Evolutionary conservation across 2,329 filamentous ascomycete genomes (phyloP).

Genomic region (Whalleya microplaca): DNA sequence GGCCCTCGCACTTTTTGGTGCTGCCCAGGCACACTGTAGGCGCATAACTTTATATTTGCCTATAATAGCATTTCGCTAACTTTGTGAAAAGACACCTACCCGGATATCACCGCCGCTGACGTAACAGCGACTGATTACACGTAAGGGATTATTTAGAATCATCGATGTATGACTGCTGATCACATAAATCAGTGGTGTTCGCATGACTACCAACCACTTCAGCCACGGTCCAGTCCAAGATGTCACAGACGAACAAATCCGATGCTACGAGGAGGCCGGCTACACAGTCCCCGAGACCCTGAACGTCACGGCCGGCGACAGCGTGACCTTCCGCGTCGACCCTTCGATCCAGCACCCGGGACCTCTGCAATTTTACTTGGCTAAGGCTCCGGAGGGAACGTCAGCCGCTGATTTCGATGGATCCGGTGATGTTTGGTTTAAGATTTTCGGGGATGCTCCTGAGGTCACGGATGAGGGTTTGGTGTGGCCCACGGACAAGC

Average conservation of each 20-base stretch:
- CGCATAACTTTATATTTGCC: neutral
- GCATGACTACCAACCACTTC: slow-evolving; percentile 44
- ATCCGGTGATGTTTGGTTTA: slow-evolving; percentile 36
- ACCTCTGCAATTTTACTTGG: slow-evolving; percentile 36
- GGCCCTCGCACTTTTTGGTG: slow-evolving; percentile 25
- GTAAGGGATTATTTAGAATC: slow-evolving; percentile 1
- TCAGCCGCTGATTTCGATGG: slow-evolving; percentile 33
- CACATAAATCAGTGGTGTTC: slow-evolving; percentile 18
- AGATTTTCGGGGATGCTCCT: slow-evolving; percentile 36
- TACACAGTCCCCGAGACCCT: slow-evolving; percentile 37
- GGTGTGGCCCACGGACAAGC: slow-evolving; percentile 22
- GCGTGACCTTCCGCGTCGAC: slow-evolving; percentile 41
- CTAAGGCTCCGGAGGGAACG: slow-evolving; percentile 31
- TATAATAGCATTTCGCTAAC: slow-evolving; percentile 9
- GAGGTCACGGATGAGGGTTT: slow-evolving; percentile 7
- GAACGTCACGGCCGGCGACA: slow-evolving; percentile 40
- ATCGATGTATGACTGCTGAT: no score
- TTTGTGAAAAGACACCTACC: slow-evolving; percentile 31
- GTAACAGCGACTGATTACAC: slow-evolving; percentile 38
- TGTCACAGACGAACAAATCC: slow-evolving; percentile 39
- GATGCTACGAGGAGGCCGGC: slow-evolving; percentile 40
- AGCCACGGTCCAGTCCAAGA: slow-evolving; percentile 40
- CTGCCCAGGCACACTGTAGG: slow-evolving; percentile 34
- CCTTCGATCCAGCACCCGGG: slow-evolving; percentile 36
- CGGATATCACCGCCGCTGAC: slow-evolving; percentile 31